phyloP scores from a whole-genome alignment of 305 asterid species.

The Fraxinus sp. region DNA sequence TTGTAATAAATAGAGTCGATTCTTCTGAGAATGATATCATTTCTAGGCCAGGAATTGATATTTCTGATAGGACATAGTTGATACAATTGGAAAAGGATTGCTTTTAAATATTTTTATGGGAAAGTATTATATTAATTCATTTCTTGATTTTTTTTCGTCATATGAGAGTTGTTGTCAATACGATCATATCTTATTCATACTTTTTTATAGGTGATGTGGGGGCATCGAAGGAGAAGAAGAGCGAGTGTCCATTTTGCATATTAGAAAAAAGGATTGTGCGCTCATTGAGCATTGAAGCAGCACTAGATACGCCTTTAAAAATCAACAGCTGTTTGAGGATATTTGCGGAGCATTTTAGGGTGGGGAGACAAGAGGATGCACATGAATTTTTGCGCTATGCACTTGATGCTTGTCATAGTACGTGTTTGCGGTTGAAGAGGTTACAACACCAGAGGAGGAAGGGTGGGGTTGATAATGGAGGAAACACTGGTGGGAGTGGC shows the following conservation, averaged over 20 bases:
- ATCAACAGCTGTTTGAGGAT: conserved; percentile 73
- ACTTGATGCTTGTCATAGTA: conserved; percentile 90
- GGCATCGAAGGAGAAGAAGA: conserved; percentile 67
- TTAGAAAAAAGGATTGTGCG: conserved; percentile 75
- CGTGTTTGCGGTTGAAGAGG: conserved; percentile 85
- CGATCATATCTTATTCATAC: not conserved
- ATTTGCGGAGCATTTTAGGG: conserved; percentile 83
- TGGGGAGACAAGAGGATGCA: conserved; percentile 98
- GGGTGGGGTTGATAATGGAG: conserved; percentile 52
- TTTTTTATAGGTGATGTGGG: conserved; percentile 60
- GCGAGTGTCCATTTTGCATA: conserved; percentile 94
- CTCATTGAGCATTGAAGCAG: conserved; percentile 65
- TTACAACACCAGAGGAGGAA: conserved; percentile 63
- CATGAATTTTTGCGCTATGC: conserved; percentile 98
- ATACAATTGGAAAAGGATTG: not conserved
- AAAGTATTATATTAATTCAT: not conserved
- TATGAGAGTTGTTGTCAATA: not conserved
- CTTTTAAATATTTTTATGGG: not conserved
- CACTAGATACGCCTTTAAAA: conserved; percentile 63
- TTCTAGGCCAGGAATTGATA: not conserved
- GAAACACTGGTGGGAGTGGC: conserved; percentile 46
- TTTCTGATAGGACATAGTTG: not conserved
- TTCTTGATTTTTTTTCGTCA: not conserved
- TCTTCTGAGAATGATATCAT: not conserved
- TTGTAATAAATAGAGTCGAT: not conserved